Conservation (phyloP, 2,329 filamentous ascomycete species). For the Mycosphaerella arachidis region DNA sequence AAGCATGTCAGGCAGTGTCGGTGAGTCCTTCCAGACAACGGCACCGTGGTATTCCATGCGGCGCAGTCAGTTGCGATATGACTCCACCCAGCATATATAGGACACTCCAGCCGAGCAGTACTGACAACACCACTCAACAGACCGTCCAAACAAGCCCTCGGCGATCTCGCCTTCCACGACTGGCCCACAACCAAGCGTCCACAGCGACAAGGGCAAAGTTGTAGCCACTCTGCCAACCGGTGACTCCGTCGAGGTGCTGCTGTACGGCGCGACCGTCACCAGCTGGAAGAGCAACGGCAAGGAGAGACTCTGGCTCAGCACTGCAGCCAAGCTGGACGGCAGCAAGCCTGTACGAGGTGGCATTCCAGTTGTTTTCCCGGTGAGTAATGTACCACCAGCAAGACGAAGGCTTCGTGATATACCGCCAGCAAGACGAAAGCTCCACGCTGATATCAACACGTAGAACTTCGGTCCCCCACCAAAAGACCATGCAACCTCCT, state of each 20-base stretch:
- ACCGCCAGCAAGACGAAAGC: too few species aligned
- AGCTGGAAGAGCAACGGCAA: constrained; percentile 81
- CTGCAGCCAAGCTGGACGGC: constrained; percentile 69
- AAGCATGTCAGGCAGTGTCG: constrained; percentile 1
- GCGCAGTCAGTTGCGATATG: not conserved
- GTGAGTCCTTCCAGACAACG: not conserved
- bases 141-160: constrained; percentile 77
- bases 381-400: constrained; percentile 44
- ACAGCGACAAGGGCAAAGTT: constrained; percentile 66
- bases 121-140: constrained; percentile 32
- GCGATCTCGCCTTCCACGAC: constrained; percentile 60
- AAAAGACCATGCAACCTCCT: constrained; percentile 68
- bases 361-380: constrained; percentile 88
- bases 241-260: constrained; percentile 77
- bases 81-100: not conserved
- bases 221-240: constrained; percentile 78
- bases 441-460: not conserved
- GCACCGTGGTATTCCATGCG: not conserved
- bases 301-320: constrained; percentile 31
- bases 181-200: constrained; percentile 69
- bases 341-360: constrained; percentile 86
- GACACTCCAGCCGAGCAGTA: not conserved
- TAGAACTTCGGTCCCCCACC: constrained; percentile 77
- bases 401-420: not conserved
- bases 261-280: constrained; percentile 88